A percentile compares a stretch with the other conserved stretches of the same genome.
Evolutionary conservation across 169 alveolate species (phyloP).

Genomic region (Toxoplasma gondii): DNA sequence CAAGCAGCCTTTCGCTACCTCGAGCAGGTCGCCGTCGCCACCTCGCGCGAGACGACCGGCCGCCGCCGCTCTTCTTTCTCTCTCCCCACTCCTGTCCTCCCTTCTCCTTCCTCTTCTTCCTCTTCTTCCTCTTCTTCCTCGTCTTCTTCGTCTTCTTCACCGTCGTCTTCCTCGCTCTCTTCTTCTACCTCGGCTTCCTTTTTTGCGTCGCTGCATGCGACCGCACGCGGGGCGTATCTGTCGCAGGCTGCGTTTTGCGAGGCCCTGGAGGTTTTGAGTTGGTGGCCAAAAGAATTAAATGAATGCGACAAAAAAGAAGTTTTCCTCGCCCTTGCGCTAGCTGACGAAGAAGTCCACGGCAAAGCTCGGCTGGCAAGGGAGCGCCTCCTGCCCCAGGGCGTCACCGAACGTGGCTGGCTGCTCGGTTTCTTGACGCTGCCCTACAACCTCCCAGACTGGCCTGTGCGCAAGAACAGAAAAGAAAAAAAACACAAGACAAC

Average conservation of each 20-base stretch:
- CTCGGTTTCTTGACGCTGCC: slow-evolving; percentile 40
- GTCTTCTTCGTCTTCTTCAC: background rate
- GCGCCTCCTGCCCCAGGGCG: slow-evolving; percentile 7
- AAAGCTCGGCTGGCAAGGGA: background rate
- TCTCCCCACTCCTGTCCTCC: background rate
- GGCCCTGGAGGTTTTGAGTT: slow-evolving; percentile 16
- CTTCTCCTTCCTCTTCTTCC: background rate
- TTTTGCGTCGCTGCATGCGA: background rate
- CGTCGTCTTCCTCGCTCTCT: background rate
- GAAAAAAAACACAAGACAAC: background rate
- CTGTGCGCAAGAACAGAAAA: slow-evolving; percentile 22
- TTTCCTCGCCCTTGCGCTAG: background rate
- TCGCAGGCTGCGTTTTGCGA: background rate
- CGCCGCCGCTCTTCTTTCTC: background rate
- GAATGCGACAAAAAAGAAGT: slow-evolving; percentile 40
- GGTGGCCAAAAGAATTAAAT: slow-evolving; percentile 50
- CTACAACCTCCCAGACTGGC: slow-evolving; percentile 66
- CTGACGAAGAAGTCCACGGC: background rate
- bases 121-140: background rate
- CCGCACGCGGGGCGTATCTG: background rate
- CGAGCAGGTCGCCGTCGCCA: background rate
- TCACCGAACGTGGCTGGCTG: slow-evolving; percentile 36
- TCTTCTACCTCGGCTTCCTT: background rate
- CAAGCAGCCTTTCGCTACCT: background rate
- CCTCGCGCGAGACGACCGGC: background rate